Evolutionary conservation across 176 grass and related monocot species (phyloP).

Genomic region (Zea luxurians): DNA sequence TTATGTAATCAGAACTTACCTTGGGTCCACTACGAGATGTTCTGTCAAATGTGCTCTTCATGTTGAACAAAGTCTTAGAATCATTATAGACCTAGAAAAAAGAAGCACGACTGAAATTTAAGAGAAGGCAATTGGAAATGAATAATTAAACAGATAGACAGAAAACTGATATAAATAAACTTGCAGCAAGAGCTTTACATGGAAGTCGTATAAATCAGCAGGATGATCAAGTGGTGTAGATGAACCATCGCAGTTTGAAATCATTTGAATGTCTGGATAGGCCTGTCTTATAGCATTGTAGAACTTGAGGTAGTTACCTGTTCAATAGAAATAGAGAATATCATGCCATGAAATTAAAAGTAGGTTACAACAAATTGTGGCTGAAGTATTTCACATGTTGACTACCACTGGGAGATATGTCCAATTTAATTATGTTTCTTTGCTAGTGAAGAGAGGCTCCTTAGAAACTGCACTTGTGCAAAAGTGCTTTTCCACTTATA

Average conservation of each 20-base stretch:
- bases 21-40: conserved; percentile 75
- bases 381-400: neutral
- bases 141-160: conserved; percentile 15
- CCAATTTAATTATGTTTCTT: neutral
- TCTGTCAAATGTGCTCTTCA: conserved; percentile 61
- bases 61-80: conserved; percentile 67
- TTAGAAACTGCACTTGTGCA: neutral
- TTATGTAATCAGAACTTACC: conserved; percentile 48
- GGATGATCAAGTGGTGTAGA: conserved; percentile 73
- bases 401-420: conserved; percentile 16
- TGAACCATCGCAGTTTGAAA: conserved; percentile 86
- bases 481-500: no score
- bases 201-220: conserved; percentile 86
- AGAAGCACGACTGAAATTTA: neutral
- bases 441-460: neutral
- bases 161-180: neutral
- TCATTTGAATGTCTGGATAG: conserved; percentile 89
- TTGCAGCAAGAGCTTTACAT: conserved; percentile 55
- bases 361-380: neutral
- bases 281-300: conserved; percentile 74
- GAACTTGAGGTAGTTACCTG: conserved; percentile 90
- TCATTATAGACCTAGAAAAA: conserved; percentile 72
- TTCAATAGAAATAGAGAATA: conserved; percentile 32
- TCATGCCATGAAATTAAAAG: conserved; percentile 22
- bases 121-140: conserved; percentile 2